Base-by-base conservation (phyloP, 345 rosid genomes). In the Boechera stricta region DNA sequence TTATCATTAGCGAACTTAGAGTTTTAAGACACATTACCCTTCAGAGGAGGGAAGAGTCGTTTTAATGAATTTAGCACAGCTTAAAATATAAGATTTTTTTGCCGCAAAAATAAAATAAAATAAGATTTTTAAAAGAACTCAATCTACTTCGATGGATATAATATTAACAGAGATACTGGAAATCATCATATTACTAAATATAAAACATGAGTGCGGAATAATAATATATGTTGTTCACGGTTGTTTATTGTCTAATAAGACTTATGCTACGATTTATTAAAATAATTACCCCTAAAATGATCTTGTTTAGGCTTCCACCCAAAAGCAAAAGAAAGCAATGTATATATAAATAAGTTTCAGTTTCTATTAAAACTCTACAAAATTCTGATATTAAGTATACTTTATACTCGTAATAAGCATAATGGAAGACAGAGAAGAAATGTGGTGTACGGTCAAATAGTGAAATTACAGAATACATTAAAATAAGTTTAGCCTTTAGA, bases 171-270 rank as follows among this genome's bases (percentile, higher is more conserved):
- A 65, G 48, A 74, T 42, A 42, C 36, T 54, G 35, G 6, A 74
- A 45, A 58, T 47, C 41, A 75, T 57, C 60, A 58, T 57, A 16
- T 29, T 36, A 60, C 59, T 21, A 59, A 24, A 28, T 35, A 28
- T 42, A 52, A 31, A 76, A 63, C 39, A 62, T 71, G 71, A 71
- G 76, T 70, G 80, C 66, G 36, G 80, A 71, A 64, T 70, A 55
- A 54, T 63, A 61, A 44, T 44, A 15, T 21, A 15, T 41, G 7
- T 71, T n/a, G 6, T 35, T 15, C 24, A 54, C 44, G 56, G 48
- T 54, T 71, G 48, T 38, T 57, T 65, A 77, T 56, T 54, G 28
- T 63, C 60, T 71, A 56, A 38, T 29, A 57, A 64, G 38, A 48
- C 71, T 71, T 71, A 71, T 55, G 72, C 66, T 64, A 55, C 11